Percentiles rank a stretch among this genome's conserved stretches.
Evolutionary conservation across 2,329 filamentous ascomycete genomes (phyloP).

Genomic region (Colletotrichum scovillei): DNA sequence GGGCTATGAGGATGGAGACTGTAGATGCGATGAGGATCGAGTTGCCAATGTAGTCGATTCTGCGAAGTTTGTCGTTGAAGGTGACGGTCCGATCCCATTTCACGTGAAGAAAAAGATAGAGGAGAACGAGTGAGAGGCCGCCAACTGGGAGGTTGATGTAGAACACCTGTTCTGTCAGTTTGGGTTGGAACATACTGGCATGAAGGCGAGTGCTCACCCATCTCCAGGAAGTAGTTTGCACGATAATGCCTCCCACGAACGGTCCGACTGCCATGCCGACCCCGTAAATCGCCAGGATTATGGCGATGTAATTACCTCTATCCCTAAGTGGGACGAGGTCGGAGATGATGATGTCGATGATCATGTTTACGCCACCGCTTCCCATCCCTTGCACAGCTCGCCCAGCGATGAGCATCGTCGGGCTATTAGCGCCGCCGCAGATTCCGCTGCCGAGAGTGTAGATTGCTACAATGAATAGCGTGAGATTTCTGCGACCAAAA

Average conservation of each 20-base stretch:
- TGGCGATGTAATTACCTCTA: constrained; percentile 51
- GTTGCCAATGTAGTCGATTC: no score
- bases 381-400: constrained; percentile 61
- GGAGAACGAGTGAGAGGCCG: no score
- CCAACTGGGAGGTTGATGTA: no score
- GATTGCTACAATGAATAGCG: constrained; percentile 53
- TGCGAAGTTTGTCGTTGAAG: no score
- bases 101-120: no score
- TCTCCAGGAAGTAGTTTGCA: constrained; percentile 49
- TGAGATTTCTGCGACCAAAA: constrained; percentile 60
- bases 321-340: constrained; percentile 63
- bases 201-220: constrained; percentile 42
- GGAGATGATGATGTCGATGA: constrained; percentile 48
- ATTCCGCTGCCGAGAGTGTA: constrained; percentile 66
- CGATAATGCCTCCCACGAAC: constrained; percentile 45
- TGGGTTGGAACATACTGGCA: background rate
- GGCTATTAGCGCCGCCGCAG: constrained; percentile 56
- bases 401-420: constrained; percentile 59
- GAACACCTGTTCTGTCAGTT: no score
- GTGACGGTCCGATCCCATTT: no score
- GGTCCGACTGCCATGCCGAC: constrained; percentile 48
- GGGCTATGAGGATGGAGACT: no score
- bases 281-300: constrained; percentile 45
- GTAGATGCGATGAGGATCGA: no score
- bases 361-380: constrained; percentile 47